Evolutionary conservation across 371 early-diverging fungal genomes (phyloP).

Genomic region (Apophysomyces variabilis): DNA sequence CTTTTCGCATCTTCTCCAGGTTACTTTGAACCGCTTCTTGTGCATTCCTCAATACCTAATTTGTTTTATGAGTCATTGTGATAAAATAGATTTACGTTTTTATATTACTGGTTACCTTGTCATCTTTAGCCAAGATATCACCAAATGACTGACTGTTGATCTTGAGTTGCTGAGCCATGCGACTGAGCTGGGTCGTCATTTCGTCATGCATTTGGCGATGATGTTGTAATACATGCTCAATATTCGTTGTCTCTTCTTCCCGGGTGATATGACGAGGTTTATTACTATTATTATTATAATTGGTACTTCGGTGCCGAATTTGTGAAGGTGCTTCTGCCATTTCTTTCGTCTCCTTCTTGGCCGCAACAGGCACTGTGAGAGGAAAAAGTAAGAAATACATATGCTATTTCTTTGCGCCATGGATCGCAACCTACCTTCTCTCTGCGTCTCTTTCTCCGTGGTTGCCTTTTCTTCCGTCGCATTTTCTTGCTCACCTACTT

Average conservation of each 20-base stretch:
- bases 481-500: neutral
- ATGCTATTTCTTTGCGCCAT: too few species aligned
- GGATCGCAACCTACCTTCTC: neutral
- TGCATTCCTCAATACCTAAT: constrained; percentile 55
- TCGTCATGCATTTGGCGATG: constrained; percentile 74
- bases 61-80: too few species aligned
- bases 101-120: constrained; percentile 29
- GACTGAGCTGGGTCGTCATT: constrained; percentile 64
- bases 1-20: constrained; percentile 49
- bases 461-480: constrained; percentile 2
- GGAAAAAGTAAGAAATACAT: too few species aligned
- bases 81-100: too few species aligned
- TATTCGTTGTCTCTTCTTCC: constrained; percentile 40
- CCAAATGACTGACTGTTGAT: constrained; percentile 66
- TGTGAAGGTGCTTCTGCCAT: neutral
- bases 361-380: too few species aligned
- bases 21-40: constrained; percentile 56
- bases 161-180: constrained; percentile 71
- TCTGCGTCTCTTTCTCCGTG: neutral
- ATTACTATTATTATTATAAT: too few species aligned
- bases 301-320: constrained; percentile 8
- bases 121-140: constrained; percentile 64
- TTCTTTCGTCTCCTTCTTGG: neutral
- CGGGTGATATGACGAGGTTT: neutral
- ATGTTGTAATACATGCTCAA: constrained; percentile 64